Percentiles rank a stretch among this genome's conserved stretches.
Evolutionary conservation across 2,329 filamentous ascomycete species (phyloP).

Genomic region (Anisogramma anomala): DNA sequence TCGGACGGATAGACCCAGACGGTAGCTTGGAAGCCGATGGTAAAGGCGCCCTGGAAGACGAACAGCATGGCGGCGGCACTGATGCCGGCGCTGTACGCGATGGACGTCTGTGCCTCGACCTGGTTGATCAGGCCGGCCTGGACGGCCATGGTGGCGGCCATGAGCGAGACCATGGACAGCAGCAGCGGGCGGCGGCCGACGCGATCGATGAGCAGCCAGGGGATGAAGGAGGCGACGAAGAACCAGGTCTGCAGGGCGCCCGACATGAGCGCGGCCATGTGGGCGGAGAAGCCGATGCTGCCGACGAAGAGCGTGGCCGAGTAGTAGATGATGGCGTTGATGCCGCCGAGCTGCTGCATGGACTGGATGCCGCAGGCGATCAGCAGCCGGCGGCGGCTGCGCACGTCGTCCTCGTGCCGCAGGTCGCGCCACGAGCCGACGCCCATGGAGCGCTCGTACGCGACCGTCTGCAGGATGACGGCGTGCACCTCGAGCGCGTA

Average conservation of each 20-base stretch:
- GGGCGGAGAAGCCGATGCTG: background rate
- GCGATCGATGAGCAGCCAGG: background rate
- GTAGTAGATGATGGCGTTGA: background rate
- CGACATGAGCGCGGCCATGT: background rate
- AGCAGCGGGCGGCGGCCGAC: background rate
- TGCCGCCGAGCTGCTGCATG: background rate
- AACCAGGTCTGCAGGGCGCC: background rate
- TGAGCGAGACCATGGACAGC: background rate
- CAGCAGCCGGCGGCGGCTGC: background rate
- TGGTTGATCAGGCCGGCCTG: background rate
- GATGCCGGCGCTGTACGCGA: background rate
- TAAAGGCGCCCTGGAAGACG: background rate
- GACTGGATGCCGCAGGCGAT: background rate
- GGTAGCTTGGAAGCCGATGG: background rate
- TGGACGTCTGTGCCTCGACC: background rate
- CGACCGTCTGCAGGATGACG: background rate
- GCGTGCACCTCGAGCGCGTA: background rate
- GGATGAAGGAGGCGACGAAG: background rate
- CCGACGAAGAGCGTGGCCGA: background rate
- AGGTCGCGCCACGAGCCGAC: background rate
- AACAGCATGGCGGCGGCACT: background rate
- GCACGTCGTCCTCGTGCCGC: background rate
- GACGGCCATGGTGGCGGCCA: background rate
- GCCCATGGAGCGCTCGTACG: background rate
- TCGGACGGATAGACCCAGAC: slow-evolving; percentile 4